phyloP scores from a whole-genome alignment of 208 protist genomes.

The Trypanosoma boissoni region DNA sequence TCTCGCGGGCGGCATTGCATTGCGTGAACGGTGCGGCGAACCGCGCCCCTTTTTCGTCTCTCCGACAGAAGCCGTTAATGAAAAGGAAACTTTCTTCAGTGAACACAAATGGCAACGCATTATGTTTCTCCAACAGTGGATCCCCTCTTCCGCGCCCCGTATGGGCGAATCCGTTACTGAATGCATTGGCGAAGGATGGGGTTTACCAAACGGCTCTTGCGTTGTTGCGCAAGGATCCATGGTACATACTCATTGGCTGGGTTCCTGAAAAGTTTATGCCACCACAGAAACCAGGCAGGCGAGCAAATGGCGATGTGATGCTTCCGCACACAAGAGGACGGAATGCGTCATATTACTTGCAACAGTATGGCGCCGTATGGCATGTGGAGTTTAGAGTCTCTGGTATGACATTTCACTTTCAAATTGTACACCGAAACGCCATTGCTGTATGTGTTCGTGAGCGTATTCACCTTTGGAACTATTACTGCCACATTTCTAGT shows the following conservation, averaged over 20 bases:
- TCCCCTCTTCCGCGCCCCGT: background rate
- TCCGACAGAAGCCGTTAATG: background rate
- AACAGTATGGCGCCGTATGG: slow-evolving; percentile 21
- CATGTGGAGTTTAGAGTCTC: background rate
- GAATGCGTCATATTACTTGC: slow-evolving; percentile 25
- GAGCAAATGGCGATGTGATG: slow-evolving; percentile 23
- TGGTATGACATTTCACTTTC: slow-evolving; percentile 20
- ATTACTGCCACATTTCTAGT: slow-evolving; percentile 21
- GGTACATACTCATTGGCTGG: slow-evolving; percentile 31
- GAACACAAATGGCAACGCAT: background rate
- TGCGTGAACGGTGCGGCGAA: slow-evolving; percentile 12
- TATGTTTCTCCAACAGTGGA: slow-evolving; percentile 8
- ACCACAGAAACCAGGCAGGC: slow-evolving; percentile 25
- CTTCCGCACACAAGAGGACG: slow-evolving; percentile 17
- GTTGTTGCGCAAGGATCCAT: slow-evolving; percentile 15
- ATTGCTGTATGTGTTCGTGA: slow-evolving; percentile 34
- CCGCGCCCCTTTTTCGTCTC: slow-evolving; percentile 13
- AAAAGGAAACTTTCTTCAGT: too few species aligned
- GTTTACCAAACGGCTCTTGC: slow-evolving; percentile 1
- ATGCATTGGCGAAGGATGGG: background rate
- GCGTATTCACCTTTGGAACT: slow-evolving; percentile 28
- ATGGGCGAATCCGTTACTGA: slow-evolving; percentile 1
- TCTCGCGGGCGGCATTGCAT: background rate
- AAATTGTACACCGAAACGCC: slow-evolving; percentile 24
- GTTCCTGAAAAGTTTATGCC: slow-evolving; percentile 25